Percentiles rank a stretch among this genome's conserved stretches.
These are phyloP conservation scores for Kodamaea kakaduensis DNA, from an alignment of 805 yeast genomes.

Conservation along the genomic window DNA sequence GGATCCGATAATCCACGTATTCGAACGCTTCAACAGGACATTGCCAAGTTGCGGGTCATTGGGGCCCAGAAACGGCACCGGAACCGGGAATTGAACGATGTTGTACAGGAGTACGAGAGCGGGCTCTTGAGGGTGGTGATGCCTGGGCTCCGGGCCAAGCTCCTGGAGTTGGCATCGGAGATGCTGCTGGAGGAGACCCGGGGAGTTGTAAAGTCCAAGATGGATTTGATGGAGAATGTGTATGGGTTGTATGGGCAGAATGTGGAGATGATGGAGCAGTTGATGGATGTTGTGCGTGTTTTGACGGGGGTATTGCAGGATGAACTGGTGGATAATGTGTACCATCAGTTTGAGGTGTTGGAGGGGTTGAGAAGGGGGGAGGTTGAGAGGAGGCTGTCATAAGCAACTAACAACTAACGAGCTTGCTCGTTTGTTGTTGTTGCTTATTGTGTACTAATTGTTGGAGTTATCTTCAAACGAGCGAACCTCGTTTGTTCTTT, in stretches of 20 bases:
- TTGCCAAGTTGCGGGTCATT: slow-evolving; percentile 20
- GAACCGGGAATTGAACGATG: slow-evolving; percentile 21
- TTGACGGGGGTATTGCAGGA: slow-evolving; percentile 8
- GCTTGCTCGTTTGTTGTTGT: too few relatives aligned
- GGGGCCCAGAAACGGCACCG: slow-evolving; percentile 16
- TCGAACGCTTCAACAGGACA: slow-evolving; percentile 26
- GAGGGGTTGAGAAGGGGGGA: slow-evolving; percentile 3
- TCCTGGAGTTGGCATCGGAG: slow-evolving; percentile 3
- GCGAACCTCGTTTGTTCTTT: too few relatives aligned
- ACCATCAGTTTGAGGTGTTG: slow-evolving; percentile 11
- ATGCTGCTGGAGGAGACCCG: slow-evolving; percentile 1
- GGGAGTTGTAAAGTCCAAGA: slow-evolving; percentile 8
- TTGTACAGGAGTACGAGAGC: slow-evolving; percentile 27
- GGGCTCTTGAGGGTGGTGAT: slow-evolving; percentile 24
- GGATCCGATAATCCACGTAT: slow-evolving; percentile 15
- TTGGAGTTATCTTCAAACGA: too few relatives aligned
- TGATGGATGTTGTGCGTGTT: slow-evolving; percentile 3
- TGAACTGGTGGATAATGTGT: slow-evolving; percentile 6
- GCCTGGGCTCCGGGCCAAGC: slow-evolving; percentile 26
- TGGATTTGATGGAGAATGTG: slow-evolving; percentile 5
- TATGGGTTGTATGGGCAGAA: slow-evolving; percentile 9
- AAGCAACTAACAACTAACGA: too few relatives aligned
- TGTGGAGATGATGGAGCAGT: slow-evolving; percentile 8
- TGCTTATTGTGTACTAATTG: too few relatives aligned
- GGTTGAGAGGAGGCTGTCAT: too few relatives aligned